These are phyloP conservation scores for Yamadazyma trypodendri DNA, from an alignment of 1,139 yeast genomes.

Conservation along the genomic window DNA sequence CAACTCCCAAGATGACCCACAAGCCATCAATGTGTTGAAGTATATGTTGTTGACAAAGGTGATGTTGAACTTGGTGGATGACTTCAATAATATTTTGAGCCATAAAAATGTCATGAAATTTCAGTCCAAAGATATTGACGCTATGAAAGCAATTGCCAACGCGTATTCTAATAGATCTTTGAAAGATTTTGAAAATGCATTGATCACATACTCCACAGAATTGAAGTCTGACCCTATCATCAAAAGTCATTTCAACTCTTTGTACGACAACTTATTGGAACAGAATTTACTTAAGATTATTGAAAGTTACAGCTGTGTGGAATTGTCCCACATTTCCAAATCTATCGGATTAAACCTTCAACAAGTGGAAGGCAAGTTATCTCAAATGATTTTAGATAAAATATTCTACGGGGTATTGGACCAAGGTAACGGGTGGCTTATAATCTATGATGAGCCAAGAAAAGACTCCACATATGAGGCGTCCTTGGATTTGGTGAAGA, in stretches of 20 bases:
- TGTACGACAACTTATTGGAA: slow-evolving; percentile 90
- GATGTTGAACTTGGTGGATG: slow-evolving; percentile 87
- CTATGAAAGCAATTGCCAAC: slow-evolving; percentile 89
- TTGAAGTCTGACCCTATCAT: slow-evolving; percentile 84
- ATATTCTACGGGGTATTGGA: slow-evolving; percentile 94
- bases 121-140: slow-evolving; percentile 73
- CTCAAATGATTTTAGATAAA: slow-evolving; percentile 95
- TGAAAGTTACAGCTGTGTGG: slow-evolving; percentile 94
- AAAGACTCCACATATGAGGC: slow-evolving; percentile 88
- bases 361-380: slow-evolving; percentile 90
- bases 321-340: slow-evolving; percentile 82
- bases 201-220: slow-evolving; percentile 70
- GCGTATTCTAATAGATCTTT: slow-evolving; percentile 90
- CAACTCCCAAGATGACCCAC: slow-evolving; percentile 58
- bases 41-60: slow-evolving; percentile 91
- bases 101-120: slow-evolving; percentile 82
- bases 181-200: slow-evolving; percentile 82
- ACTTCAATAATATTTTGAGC: slow-evolving; percentile 71
- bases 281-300: slow-evolving; percentile 92
- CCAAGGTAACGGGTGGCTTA: slow-evolving; percentile 98
- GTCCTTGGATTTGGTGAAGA: slow-evolving; percentile 81
- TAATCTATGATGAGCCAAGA: slow-evolving; percentile 85
- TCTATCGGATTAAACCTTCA: slow-evolving; percentile 84
- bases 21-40: slow-evolving; percentile 77
- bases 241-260: slow-evolving; percentile 87